Base-by-base conservation (phyloP, 2,329 filamentous ascomycete species). In the Botrytis fragariae region DNA sequence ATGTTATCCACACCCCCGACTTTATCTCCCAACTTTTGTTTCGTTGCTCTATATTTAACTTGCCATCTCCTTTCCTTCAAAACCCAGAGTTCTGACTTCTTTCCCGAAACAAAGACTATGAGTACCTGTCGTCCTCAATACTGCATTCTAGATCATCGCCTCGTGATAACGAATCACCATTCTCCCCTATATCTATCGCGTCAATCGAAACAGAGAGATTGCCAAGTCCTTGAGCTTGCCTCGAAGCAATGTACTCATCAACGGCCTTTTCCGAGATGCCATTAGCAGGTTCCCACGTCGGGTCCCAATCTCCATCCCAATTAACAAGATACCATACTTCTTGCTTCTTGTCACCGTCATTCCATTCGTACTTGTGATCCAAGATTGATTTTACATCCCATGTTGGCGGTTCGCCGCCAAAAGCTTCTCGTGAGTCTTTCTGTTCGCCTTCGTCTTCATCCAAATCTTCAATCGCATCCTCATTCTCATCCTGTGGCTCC, bases 271-370 rank as follows among this genome's bases (percentile, higher is more conserved):
- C 16, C 9, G 73, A 73, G 14, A 81, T 73, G 70, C 78, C 76
- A 12, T 74, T 68, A 9, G 72, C 77, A 12, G 77, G 78, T 48
- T 81, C 78, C 79, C 79, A 80, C 1, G 77, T 74, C 45, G 78
- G 61, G 10, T 69, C 51, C 54, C 71, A 77, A 54, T 78, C 62
- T 1, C 78, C 79, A 12, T 74, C 75, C 80, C 80, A 81, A 57
- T 77, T 75, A 29, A 81, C 77, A 2, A 76, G 60, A 51, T 79
- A 81, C 48, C 73, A 75, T 4, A 71, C 32, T 10, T 73, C 60
- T 25, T 39, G 62, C 29, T 73, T 74, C 20, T 65, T 48, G 12
- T 51, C 32, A 18, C 44, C 68, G 57, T 69, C 18, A 32, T 65
- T 65, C 45, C 45, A 39, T 51, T 65, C 44, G n/a, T 42, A 54